Evolutionary conservation across 2,329 filamentous ascomycete genomes (phyloP), one percentile per base, ranked within the genome.

Genomic region (Myriosclerotinia curreyana): DNA sequence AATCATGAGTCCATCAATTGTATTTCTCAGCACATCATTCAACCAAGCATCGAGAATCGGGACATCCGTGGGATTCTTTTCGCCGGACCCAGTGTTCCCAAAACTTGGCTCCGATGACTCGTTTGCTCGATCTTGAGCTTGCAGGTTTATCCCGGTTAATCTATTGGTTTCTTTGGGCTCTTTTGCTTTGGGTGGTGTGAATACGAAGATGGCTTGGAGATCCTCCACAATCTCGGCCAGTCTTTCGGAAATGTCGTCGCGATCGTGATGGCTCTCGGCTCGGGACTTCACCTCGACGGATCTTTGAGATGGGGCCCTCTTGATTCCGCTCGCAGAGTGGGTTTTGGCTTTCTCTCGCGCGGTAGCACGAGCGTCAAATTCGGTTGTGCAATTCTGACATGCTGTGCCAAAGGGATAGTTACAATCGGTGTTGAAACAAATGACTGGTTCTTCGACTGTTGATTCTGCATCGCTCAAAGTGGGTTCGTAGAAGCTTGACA

Each of bases 341-440:
- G 11, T 36, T 8, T 44, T 2, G 17, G 2, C 28, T 34, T 36
- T 5, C 5, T 40, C 5, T 4, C 36, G 15, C 8, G 31, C 31
- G 42, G 8, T 14, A 20, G 38, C 31, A 9, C 50, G 51, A 17
- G n/a, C 12, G 1, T 48, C 28, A 2, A 48, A 31, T 48, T 44
- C 60, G 1, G 9, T 15, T 0, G 14, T 38, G 46, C 68, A 69
- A 6, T 53, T 15, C 3, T 15, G 3, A 49, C 68, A 69, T 1
- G 51, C 34, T 0, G 64, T 50, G 28, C 68, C 68, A 40, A 62
- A 66, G 3, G 67, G 68, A 48, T 56, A 69, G 2, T 58, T 55
- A 22, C 67, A 69, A 3, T 65, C 38, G 14, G 53, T 40, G 38
- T 68, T 44, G n/a, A 62, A 55, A 36, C 68, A 69, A 6, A 64